Base-by-base conservation (phyloP, 2,329 filamentous ascomycete species). In the Malbranchea zuffiana region DNA sequence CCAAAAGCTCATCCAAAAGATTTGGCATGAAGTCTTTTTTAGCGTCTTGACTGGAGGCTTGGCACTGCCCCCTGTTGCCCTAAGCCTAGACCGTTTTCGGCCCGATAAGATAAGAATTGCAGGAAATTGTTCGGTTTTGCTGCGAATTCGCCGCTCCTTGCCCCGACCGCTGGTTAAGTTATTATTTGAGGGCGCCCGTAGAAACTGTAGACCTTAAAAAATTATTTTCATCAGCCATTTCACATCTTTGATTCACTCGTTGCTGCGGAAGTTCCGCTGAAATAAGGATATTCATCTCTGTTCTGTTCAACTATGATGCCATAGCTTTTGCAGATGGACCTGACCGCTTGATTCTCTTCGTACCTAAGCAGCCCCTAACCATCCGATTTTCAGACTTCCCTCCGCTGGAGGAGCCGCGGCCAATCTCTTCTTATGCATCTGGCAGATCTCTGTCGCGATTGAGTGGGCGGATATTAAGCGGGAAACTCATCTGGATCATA, bases 31-130 rank as follows among this genome's bases (percentile, higher is more conserved):
- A 31, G 27, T 32, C 20, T 32, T 32, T 30, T 35, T 37, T 37
- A 23, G 21, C 15, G 33, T 18, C 25, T 7, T n/a, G 15, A 29
- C 13, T 11, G 13, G n/a, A n/a, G 34, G 17, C 34, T 36, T 36
- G 34, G 34, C n/a, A n/a, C n/a, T n/a, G n/a, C 34, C 10, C 5
- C 11, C 8, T 6, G 11, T 13, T 21, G 26, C 25, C 13, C 34
- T 36, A 29, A 21, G n/a, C 28, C 18, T 15, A 15, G 32, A 31
- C 8, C 12, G 19, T 20, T 13, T 5, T 26, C 28, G 28, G 35
- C 10, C 11, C 10, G 27, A 37, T 37, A 37, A 37, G 35, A 37
- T 37, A 37, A 37, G 35, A n/a, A n/a, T n/a, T n/a, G n/a, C n/a
- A n/a, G n/a, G n/a, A n/a, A n/a, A n/a, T n/a, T n/a, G n/a, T n/a